Percentiles rank a stretch among this genome's conserved stretches.
Evolutionary conservation across 768 basidiomycete species (phyloP).

Genomic region (Russula virescens): DNA sequence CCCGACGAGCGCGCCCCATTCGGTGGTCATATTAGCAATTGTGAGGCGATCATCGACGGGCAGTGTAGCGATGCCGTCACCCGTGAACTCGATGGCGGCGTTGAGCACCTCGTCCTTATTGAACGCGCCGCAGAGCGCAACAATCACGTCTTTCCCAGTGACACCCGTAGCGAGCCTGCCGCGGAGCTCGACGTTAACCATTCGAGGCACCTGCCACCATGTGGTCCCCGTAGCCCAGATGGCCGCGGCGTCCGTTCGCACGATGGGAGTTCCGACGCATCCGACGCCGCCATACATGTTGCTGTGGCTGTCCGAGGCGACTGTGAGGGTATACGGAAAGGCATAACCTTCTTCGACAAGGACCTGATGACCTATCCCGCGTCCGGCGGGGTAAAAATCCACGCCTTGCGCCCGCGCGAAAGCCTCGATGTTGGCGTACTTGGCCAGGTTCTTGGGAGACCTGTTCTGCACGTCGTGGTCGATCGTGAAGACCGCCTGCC

Average conservation of each 20-base stretch:
- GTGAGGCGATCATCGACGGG: constrained; percentile 90
- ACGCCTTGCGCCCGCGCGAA: constrained; percentile 82
- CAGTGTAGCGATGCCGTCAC: constrained; percentile 74
- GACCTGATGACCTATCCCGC: constrained; percentile 97
- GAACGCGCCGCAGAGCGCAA: constrained; percentile 93
- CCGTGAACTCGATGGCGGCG: constrained; percentile 93
- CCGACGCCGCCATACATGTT: constrained; percentile 99
- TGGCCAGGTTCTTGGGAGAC: constrained; percentile 80
- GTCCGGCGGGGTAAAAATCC: constrained; percentile 96
- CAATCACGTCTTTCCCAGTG: constrained; percentile 97
- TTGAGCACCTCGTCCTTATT: constrained; percentile 97
- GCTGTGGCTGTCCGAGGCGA: constrained; percentile 93
- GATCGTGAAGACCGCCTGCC: constrained; percentile 90
- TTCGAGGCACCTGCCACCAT: constrained; percentile 99
- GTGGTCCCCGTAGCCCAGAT: constrained; percentile 98
- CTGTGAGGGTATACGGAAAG: constrained; percentile 91
- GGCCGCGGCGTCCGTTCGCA: constrained; percentile 90
- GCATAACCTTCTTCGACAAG: constrained; percentile 98
- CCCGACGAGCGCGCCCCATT: constrained; percentile 97
- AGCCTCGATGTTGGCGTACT: constrained; percentile 87
- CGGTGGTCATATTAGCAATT: constrained; percentile 99
- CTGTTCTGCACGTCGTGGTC: constrained; percentile 99
- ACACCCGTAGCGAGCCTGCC: constrained; percentile 83
- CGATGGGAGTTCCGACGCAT: constrained; percentile 95
- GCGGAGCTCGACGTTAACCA: constrained; percentile 89